Conservation (phyloP, 1,284 basidiomycete species). For the Porphyrellus sp. region DNA sequence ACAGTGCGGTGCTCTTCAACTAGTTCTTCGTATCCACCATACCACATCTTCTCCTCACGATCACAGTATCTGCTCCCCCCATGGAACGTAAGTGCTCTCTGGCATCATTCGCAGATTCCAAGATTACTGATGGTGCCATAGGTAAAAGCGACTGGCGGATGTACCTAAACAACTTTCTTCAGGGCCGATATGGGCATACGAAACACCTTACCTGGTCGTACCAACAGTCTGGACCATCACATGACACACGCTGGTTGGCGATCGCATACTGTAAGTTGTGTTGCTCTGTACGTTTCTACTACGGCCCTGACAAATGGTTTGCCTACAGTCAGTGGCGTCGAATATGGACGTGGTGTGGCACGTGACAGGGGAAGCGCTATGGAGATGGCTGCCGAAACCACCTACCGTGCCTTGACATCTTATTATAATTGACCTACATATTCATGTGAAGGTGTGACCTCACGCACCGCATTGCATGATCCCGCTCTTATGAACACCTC, state of each 20-base stretch:
- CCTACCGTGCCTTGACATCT: conserved; percentile 25
- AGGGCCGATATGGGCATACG: conserved; percentile 33
- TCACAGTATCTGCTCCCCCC: not conserved
- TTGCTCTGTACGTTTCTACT: not conserved
- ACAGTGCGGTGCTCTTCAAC: conserved; percentile 6
- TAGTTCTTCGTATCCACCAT: conserved; percentile 4
- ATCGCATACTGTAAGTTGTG: conserved; percentile 31
- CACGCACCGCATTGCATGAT: not conserved
- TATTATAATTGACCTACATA: conserved; percentile 17
- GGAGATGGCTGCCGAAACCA: conserved; percentile 31
- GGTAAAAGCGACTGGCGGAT: conserved; percentile 30
- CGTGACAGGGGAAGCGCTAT: conserved; percentile 33
- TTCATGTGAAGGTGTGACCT: conserved; percentile 7
- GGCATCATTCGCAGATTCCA: not conserved
- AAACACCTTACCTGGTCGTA: conserved; percentile 23
- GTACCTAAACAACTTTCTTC: conserved; percentile 31
- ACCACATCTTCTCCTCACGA: conserved; percentile 2
- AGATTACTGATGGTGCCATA: conserved; percentile 12
- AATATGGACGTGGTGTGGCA: conserved; percentile 31
- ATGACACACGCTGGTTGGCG: conserved; percentile 27
- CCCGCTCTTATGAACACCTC: not conserved
- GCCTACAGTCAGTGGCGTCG: conserved; percentile 27
- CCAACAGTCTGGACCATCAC: conserved; percentile 25
- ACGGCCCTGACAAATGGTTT: conserved; percentile 3
- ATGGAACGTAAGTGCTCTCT: conserved; percentile 25